These are phyloP conservation scores for Cercospora zeina DNA, from an alignment of 2,329 filamentous ascomycete genomes.

Conservation along the genomic window DNA sequence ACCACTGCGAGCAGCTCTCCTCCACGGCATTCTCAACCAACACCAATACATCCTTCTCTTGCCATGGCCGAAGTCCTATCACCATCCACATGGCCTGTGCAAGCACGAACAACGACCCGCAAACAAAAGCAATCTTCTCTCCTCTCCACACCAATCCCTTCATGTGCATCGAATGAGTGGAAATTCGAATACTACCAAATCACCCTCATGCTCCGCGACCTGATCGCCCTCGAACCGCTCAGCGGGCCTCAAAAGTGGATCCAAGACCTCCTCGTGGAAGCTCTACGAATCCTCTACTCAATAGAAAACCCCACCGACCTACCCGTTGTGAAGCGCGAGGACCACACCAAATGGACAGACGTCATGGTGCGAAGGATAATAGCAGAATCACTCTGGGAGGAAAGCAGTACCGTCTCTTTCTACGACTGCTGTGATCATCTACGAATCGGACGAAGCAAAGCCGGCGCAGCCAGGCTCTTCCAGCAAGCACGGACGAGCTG, in stretches of 20 bases:
- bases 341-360: constrained; percentile 26
- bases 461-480: constrained; percentile 24
- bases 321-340: constrained; percentile 20
- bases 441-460: constrained; percentile 25
- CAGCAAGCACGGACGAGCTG: constrained; percentile 23
- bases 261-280: constrained; percentile 24
- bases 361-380: constrained; percentile 27
- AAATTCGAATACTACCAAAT: constrained; percentile 29
- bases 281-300: constrained; percentile 21
- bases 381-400: constrained; percentile 27
- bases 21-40: neutral
- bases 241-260: constrained; percentile 26
- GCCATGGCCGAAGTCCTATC: constrained; percentile 14
- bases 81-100: constrained; percentile 15
- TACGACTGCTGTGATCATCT: constrained; percentile 29
- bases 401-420: constrained; percentile 21
- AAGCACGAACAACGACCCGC: constrained; percentile 25
- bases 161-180: constrained; percentile 27
- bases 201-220: constrained; percentile 26
- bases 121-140: constrained; percentile 24
- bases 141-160: constrained; percentile 21
- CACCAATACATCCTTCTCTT: constrained; percentile 26
- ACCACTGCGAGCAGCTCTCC: neutral
- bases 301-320: constrained; percentile 26
- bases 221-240: constrained; percentile 23